Conservation (phyloP, 2,329 filamentous ascomycete genomes). For the Ustilaginoidea virens region DNA sequence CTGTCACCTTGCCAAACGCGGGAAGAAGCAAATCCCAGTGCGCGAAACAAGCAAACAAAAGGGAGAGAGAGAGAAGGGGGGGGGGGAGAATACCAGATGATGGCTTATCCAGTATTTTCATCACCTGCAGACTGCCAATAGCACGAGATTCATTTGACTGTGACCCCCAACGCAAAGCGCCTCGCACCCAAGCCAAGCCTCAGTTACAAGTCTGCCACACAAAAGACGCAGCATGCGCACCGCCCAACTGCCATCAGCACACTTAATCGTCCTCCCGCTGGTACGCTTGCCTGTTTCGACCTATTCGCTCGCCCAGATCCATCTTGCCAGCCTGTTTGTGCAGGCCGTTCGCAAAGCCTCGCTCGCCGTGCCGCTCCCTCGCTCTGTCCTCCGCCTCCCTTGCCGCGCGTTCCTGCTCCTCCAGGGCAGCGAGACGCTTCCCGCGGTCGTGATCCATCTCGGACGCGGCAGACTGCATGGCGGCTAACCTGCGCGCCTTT, state of each 20-base stretch:
- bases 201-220: not conserved
- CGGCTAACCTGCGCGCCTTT: slow-evolving; percentile 50
- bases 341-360: slow-evolving; percentile 47
- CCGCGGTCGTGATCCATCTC: slow-evolving; percentile 57
- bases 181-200: too few relatives aligned
- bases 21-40: too few relatives aligned
- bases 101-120: too few relatives aligned
- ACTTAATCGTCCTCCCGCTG: slow-evolving; percentile 28
- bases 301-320: slow-evolving; percentile 35
- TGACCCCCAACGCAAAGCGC: too few relatives aligned
- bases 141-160: too few relatives aligned
- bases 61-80: too few relatives aligned
- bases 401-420: slow-evolving; percentile 46
- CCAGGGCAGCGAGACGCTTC: slow-evolving; percentile 49
- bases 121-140: too few relatives aligned
- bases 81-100: too few relatives aligned
- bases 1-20: too few relatives aligned
- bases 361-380: slow-evolving; percentile 46
- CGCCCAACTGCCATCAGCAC: too few relatives aligned
- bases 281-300: slow-evolving; percentile 28
- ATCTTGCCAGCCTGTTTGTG: slow-evolving; percentile 41
- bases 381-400: slow-evolving; percentile 52
- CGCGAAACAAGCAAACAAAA: too few relatives aligned
- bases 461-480: slow-evolving; percentile 57
- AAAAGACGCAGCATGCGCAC: not conserved